These are phyloP conservation scores for Beauveria sp. DNA, from an alignment of 2,329 filamentous ascomycete species.

Conservation along the genomic window DNA sequence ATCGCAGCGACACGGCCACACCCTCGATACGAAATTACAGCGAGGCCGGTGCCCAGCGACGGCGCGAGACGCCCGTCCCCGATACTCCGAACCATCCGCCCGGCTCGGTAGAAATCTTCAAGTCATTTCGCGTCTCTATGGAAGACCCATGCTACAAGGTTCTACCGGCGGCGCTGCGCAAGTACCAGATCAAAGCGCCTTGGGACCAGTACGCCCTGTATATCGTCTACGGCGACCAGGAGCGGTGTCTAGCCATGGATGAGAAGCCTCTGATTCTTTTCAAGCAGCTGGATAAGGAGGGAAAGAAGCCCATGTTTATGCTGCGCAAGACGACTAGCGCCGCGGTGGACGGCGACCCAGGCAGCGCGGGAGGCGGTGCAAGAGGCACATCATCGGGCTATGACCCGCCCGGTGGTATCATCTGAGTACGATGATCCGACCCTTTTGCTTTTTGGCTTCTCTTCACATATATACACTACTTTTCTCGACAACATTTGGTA, in stretches of 20 bases:
- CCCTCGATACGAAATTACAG: conserved; percentile 17
- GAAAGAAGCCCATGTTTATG: conserved; percentile 99
- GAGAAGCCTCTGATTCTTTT: conserved; percentile 94
- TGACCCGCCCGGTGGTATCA: conserved; percentile 8
- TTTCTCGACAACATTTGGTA: background rate
- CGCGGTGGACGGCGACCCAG: conserved; percentile 6
- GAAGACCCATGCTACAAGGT: conserved; percentile 98
- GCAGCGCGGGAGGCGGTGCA: conserved; percentile 1
- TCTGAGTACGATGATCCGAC: background rate
- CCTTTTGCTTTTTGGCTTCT: background rate
- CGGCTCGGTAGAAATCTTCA: conserved; percentile 87
- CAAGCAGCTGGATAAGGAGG: conserved; percentile 94
- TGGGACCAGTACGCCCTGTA: conserved; percentile 97
- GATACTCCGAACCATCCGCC: conserved; percentile 51
- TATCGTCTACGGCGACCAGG: conserved; percentile 98
- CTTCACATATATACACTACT: background rate
- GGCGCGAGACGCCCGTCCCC: conserved; percentile 55
- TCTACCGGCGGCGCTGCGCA: conserved; percentile 86
- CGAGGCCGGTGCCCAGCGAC: conserved; percentile 40
- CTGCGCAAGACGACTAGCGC: conserved; percentile 47
- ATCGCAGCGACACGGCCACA: conserved; percentile 49
- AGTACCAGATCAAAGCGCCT: conserved; percentile 96
- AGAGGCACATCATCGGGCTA: conserved; percentile 3
- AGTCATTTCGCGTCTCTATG: conserved; percentile 95
- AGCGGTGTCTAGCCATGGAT: conserved; percentile 82